Evolutionary conservation across 2,329 filamentous ascomycete species (phyloP), one percentile per base, ranked within the genome.

Genomic region (Elsinoe arachidis): DNA sequence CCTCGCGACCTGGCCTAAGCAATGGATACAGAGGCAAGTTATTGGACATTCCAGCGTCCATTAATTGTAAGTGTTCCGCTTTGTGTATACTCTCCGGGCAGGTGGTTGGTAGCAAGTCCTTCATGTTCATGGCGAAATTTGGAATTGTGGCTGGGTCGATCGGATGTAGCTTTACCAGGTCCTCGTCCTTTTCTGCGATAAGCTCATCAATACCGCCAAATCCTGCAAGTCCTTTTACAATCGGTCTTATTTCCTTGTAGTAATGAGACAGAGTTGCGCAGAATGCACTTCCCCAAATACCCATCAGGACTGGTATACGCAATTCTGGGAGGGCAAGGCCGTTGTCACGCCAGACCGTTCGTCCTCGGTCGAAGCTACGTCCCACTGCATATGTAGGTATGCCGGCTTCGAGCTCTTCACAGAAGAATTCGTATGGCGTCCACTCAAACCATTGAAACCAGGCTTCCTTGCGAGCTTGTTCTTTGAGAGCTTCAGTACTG

Each of bases 401-500:
- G 2, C 93, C 92, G 1, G 92, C 90, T 21, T 81, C 80, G 53
- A 96, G 85, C 67, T 96, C 92, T 70, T 97, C 92, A 64, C 90
- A 96, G 71, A 93, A 96, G 68, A 96, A 86, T 69, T 97, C 92
- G 67, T 95, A 96, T 0, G 92, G 92, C 0, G 90, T 95, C 65
- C 92, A 87, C 67, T 99, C 93, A 64, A 93, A 96, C 92, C 93
- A 97, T 66, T 99, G 92, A 65, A 97, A 99, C 88, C 91, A 97
- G 2, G 90, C 80, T 66, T 95, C 87, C 59, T 79, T 73, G 56
- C 72, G 73, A 3, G 79, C 76, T 58, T 77, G 74, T 37, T 71
- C 74, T 59, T 77, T 74, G 2, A 65, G 60, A 65, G 69, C 60
- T 70, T 72, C 6, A 70, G 65, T 23, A 61, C 67, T 21, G 58